These are phyloP conservation scores for Entamoeba nuttalli DNA, from an alignment of 208 protist species.

Conservation along the genomic window DNA sequence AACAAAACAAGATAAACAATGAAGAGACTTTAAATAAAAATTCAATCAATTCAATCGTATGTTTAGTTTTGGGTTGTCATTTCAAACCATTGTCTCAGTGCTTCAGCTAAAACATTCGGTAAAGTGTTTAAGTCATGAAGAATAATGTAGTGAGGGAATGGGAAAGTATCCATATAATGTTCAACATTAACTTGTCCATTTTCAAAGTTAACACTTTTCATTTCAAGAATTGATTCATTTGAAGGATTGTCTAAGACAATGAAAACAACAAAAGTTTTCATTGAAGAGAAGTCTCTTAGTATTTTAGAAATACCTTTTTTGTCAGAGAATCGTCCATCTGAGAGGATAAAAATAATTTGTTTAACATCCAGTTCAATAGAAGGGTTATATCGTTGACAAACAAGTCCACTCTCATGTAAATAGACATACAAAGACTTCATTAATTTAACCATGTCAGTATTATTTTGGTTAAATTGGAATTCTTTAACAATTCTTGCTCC, in stretches of 20 bases:
- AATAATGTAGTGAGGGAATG: constrained; percentile 97
- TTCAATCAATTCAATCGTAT: not conserved
- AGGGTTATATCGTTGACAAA: not conserved
- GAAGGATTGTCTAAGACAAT: constrained; percentile 21
- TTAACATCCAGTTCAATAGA: not conserved
- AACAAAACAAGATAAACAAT: too few relatives aligned
- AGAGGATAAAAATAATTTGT: not conserved
- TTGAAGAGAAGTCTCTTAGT: constrained; percentile 7
- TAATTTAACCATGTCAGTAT: not conserved
- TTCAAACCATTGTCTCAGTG: constrained; percentile 81
- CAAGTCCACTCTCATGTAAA: not conserved
- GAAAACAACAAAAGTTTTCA: constrained; percentile 21
- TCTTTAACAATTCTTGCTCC: not conserved
- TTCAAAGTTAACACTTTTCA: constrained; percentile 19
- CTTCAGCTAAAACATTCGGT: constrained; percentile 82
- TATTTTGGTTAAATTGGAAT: not conserved
- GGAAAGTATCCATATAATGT: constrained; percentile 91
- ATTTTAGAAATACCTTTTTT: not conserved
- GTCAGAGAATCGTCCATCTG: constrained; percentile 8
- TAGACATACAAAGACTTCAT: not conserved
- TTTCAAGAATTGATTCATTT: constrained; percentile 18
- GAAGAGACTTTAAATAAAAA: not conserved
- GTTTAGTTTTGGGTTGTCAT: not conserved
- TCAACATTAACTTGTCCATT: constrained; percentile 59
- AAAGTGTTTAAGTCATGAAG: constrained; percentile 79